Evolutionary conservation across 2,329 filamentous ascomycete genomes (phyloP).

Genomic region (Phaeosphaeriaceae sp.): DNA sequence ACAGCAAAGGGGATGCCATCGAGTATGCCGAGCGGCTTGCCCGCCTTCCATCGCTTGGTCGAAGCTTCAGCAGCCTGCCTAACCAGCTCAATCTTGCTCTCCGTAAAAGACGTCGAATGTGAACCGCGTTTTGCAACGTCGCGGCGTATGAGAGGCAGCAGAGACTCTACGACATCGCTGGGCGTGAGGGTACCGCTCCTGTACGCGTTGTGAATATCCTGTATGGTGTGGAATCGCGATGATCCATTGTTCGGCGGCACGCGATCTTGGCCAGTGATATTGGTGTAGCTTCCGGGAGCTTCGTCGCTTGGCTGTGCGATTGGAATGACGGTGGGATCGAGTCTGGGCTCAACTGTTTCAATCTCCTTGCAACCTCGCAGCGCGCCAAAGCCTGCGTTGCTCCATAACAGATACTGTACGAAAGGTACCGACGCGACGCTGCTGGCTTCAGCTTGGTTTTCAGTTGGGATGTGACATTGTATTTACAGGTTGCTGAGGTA

Average conservation of each 20-base stretch:
- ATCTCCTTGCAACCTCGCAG: slow-evolving; percentile 65
- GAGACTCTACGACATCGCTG: slow-evolving; percentile 71
- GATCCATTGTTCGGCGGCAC: slow-evolving; percentile 18
- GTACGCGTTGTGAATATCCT: slow-evolving; percentile 82
- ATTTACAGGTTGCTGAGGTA: slow-evolving; percentile 68
- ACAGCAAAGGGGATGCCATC: slow-evolving; percentile 85
- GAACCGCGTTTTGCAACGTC: slow-evolving; percentile 62
- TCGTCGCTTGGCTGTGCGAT: slow-evolving; percentile 31
- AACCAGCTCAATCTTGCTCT: slow-evolving; percentile 69
- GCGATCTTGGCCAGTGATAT: slow-evolving; percentile 27
- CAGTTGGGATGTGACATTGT: neutral
- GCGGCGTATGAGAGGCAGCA: slow-evolving; percentile 75
- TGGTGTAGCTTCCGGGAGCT: slow-evolving; percentile 27
- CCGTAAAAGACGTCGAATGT: slow-evolving; percentile 78
- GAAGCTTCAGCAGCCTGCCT: slow-evolving; percentile 75
- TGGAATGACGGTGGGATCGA: slow-evolving; percentile 66
- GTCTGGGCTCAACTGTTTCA: slow-evolving; percentile 61
- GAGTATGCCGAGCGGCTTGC: slow-evolving; percentile 71
- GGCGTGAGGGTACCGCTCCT: slow-evolving; percentile 74
- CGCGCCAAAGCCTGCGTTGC: slow-evolving; percentile 71
- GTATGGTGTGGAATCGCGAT: slow-evolving; percentile 61
- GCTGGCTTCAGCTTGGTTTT: slow-evolving; percentile 18
- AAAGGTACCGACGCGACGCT: slow-evolving; percentile 68
- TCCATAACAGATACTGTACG: slow-evolving; percentile 73
- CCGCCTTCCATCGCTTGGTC: slow-evolving; percentile 73